A percentile compares a stretch with the other conserved stretches of the same genome.
Evolutionary conservation across 1,139 yeast species (phyloP).

Genomic region (Hyphopichia pseudoburtonii): DNA sequence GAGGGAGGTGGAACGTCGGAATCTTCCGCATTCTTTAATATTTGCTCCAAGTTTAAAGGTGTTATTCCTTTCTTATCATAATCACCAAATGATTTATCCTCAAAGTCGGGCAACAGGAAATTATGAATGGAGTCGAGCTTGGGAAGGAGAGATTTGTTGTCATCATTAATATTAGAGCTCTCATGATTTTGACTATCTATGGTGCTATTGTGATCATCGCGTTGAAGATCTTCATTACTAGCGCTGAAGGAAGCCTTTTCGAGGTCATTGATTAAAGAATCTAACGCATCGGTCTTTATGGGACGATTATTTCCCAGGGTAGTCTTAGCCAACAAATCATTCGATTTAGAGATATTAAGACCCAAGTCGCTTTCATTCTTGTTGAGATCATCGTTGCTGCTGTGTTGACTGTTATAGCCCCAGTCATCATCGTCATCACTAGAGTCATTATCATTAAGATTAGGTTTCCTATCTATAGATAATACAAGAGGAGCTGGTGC

Average conservation of each 20-base stretch:
- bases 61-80: conserved; percentile 10
- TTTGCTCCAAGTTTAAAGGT: conserved; percentile 5
- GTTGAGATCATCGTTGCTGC: conserved; percentile 18
- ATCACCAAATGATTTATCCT: conserved; percentile 17
- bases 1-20: neutral
- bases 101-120: conserved; percentile 30
- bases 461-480: conserved; percentile 22
- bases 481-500: conserved; percentile 22
- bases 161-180: conserved; percentile 6
- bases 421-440: conserved; percentile 21
- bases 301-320: neutral
- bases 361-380: neutral
- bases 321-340: too few relatives aligned
- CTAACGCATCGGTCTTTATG: conserved; percentile 28
- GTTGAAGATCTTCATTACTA: conserved; percentile 8
- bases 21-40: conserved; percentile 2
- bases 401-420: conserved; percentile 27
- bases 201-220: conserved; percentile 2
- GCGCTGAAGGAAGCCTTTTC: conserved; percentile 20
- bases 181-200: conserved; percentile 1
- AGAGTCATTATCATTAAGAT: conserved; percentile 10
- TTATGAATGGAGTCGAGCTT: conserved; percentile 22
- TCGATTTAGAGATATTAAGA: neutral
- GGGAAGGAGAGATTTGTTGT: conserved; percentile 15
- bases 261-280: conserved; percentile 38